Percentiles rank a stretch among this genome's conserved stretches.
Conservation (phyloP, 306 rosid genomes). For the Sechiopsis laciniata region DNA sequence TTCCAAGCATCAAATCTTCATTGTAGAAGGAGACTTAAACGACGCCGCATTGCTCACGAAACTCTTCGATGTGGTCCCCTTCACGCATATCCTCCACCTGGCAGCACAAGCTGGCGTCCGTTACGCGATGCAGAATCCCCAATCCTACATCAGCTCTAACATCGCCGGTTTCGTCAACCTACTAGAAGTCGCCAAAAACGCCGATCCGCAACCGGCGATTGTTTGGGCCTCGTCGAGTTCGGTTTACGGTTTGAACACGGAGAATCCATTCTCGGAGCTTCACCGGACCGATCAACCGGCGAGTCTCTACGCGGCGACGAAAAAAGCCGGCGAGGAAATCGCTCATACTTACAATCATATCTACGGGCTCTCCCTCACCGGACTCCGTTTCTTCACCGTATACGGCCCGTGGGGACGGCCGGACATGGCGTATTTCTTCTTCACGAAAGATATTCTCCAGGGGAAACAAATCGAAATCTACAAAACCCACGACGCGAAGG, state of each 20-base stretch:
- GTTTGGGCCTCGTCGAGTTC: constrained; percentile 92
- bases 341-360: constrained; percentile 87
- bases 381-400: constrained; percentile 76
- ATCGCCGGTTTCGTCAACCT: constrained; percentile 86
- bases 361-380: constrained; percentile 74
- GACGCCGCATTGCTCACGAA: constrained; percentile 54
- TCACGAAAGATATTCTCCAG: constrained; percentile 69
- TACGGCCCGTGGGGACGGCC: constrained; percentile 92
- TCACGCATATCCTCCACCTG: constrained; percentile 76
- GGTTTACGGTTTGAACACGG: constrained; percentile 72
- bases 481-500: constrained; percentile 57
- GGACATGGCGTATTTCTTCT: constrained; percentile 92
- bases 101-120: constrained; percentile 96
- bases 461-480: constrained; percentile 62
- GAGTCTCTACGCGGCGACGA: constrained; percentile 83
- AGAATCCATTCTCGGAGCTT: constrained; percentile 63
- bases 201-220: constrained; percentile 73
- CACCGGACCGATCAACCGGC: constrained; percentile 83
- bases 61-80: constrained; percentile 79
- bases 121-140: constrained; percentile 92
- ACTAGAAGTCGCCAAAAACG: constrained; percentile 56
- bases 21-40: constrained; percentile 75
- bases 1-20: constrained; percentile 45
- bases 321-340: constrained; percentile 86
- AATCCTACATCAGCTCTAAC: constrained; percentile 66